Conservation (phyloP, 805 yeast species). For the Myxozyma mucilagina region DNA sequence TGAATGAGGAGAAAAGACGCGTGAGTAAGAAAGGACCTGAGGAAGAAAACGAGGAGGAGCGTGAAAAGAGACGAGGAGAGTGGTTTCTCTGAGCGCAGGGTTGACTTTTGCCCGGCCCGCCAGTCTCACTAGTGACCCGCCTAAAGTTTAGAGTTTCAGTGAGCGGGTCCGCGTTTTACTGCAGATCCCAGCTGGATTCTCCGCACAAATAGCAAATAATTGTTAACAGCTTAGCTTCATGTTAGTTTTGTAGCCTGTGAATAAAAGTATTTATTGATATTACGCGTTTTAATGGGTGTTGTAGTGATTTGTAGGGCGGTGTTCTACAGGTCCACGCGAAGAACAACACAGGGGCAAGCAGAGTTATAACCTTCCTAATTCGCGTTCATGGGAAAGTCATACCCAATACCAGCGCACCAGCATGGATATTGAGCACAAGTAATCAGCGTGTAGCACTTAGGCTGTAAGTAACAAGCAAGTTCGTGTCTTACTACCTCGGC, state of each 20-base stretch:
- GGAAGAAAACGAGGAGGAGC: neutral
- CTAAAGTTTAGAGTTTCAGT: neutral
- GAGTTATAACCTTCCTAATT: neutral
- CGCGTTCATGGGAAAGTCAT: neutral
- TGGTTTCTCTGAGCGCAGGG: constrained; percentile 1
- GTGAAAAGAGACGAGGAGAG: neutral
- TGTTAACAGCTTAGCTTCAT: too few relatives aligned
- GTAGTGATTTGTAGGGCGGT: neutral
- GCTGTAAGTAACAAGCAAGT: too few relatives aligned
- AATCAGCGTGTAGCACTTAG: too few relatives aligned
- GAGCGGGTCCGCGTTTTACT: constrained; percentile 7
- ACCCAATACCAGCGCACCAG: neutral
- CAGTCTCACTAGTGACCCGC: neutral
- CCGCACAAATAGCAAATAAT: too few relatives aligned
- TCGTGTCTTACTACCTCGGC: too few relatives aligned
- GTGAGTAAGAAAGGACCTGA: neutral
- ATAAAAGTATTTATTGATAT: neutral
- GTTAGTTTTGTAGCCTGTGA: too few relatives aligned
- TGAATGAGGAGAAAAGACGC: neutral
- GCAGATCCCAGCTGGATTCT: neutral
- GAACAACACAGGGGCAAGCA: neutral
- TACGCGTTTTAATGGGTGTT: neutral
- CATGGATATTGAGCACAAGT: neutral
- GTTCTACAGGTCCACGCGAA: neutral
- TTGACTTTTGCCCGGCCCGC: constrained; percentile 1